A percentile compares a stretch with the other conserved stretches of the same genome.
phyloP scores from a whole-genome alignment of 768 basidiomycete genomes.

The Scleroderma bovista region DNA sequence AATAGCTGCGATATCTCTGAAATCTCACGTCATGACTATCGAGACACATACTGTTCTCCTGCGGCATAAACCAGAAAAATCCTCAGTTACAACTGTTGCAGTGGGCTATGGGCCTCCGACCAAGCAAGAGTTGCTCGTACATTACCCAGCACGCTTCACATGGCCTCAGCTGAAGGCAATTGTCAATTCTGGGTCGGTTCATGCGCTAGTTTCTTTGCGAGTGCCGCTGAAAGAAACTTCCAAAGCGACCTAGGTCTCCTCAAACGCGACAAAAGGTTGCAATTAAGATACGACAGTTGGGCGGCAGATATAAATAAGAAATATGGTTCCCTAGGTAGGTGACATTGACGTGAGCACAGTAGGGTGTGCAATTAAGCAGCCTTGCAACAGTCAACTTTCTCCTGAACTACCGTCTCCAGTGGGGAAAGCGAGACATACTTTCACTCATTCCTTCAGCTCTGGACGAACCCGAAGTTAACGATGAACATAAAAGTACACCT shows the following conservation, averaged over 20 bases:
- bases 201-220: background rate
- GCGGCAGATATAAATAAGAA: slow-evolving; percentile 43
- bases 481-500: slow-evolving; percentile 11
- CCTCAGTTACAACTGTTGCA: slow-evolving; percentile 24
- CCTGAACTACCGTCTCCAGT: slow-evolving; percentile 61
- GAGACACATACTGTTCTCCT: background rate
- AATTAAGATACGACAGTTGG: slow-evolving; percentile 64
- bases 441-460: slow-evolving; percentile 55
- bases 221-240: background rate
- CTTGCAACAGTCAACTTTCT: slow-evolving; percentile 59
- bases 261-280: slow-evolving; percentile 66
- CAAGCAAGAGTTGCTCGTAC: slow-evolving; percentile 52
- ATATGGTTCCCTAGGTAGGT: slow-evolving; percentile 64
- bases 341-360: background rate
- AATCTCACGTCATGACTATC: slow-evolving; percentile 3
- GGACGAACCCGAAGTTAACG: slow-evolving; percentile 31
- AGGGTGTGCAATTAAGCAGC: background rate
- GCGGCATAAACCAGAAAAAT: background rate
- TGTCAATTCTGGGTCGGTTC: slow-evolving; percentile 65
- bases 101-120: slow-evolving; percentile 62
- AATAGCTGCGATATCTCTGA: too few relatives aligned
- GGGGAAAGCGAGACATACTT: slow-evolving; percentile 65
- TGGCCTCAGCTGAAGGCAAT: slow-evolving; percentile 74
- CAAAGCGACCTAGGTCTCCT: slow-evolving; percentile 78
- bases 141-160: slow-evolving; percentile 74